Conservation (phyloP, 2,329 filamentous ascomycete genomes). For the Penicillium sp. region DNA sequence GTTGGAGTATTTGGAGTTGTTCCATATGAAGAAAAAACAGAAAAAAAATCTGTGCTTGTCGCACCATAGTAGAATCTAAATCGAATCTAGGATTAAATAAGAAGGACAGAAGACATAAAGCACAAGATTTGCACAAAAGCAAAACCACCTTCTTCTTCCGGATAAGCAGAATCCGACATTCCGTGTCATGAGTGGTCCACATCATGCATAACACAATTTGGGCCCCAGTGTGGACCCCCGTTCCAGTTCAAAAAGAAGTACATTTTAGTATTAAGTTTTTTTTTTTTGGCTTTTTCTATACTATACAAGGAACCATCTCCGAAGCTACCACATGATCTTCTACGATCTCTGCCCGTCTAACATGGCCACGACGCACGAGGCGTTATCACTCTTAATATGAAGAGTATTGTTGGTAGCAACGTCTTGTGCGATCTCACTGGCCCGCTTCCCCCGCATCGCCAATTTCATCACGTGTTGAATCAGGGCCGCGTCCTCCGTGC, state of each 20-base stretch:
- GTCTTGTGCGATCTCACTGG: slow-evolving; percentile 31
- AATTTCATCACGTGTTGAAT: slow-evolving; percentile 33
- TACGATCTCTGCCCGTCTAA: slow-evolving; percentile 27
- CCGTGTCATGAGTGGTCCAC: slow-evolving; percentile 8
- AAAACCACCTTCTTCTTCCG: slow-evolving; percentile 26
- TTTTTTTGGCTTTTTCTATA: neutral
- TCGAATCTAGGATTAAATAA: neutral
- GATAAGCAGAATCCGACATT: slow-evolving; percentile 11
- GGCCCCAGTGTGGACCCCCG: slow-evolving; percentile 1
- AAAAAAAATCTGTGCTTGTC: no score
- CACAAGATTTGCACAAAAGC: neutral
- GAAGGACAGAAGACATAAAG: neutral
- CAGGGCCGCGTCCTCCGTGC: slow-evolving; percentile 28
- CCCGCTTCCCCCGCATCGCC: slow-evolving; percentile 29
- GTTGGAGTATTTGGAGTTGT: neutral
- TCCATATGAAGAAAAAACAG: no score
- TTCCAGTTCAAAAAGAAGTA: neutral
- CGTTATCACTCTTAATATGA: slow-evolving; percentile 30
- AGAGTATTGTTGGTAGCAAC: slow-evolving; percentile 22
- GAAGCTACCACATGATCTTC: neutral
- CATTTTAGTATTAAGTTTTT: neutral
- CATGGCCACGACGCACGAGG: slow-evolving; percentile 34
- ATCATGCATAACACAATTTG: slow-evolving; percentile 20
- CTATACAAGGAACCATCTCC: neutral
- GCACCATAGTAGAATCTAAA: no score